Evolutionary conservation across 306 rosid genomes (phyloP).

Genomic region (Rosa chinensis): DNA sequence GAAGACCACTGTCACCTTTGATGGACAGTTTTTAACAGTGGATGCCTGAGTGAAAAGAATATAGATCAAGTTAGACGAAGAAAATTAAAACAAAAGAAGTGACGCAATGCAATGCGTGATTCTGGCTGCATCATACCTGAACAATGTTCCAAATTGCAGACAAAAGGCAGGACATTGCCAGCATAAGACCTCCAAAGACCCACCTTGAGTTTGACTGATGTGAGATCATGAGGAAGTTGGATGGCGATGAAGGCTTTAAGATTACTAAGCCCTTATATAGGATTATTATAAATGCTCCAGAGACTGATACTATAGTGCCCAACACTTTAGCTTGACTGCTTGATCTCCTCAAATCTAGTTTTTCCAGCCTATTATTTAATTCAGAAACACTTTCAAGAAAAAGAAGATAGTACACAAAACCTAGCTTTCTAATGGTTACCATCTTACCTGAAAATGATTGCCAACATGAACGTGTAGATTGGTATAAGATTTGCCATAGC

Average conservation of each 20-base stretch:
- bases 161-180: slow-evolving; percentile 19
- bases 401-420: too few species aligned
- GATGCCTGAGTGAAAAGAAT: slow-evolving; percentile 3
- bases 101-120: too few species aligned
- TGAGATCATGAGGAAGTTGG: background rate
- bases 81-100: too few species aligned
- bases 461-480: slow-evolving; percentile 11
- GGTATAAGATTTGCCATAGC: slow-evolving; percentile 22
- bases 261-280: slow-evolving; percentile 16
- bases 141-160: too few species aligned
- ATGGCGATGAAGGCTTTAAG: background rate
- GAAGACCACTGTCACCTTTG: background rate
- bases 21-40: background rate
- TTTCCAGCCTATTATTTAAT: slow-evolving; percentile 9
- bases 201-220: slow-evolving; percentile 5
- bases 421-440: too few species aligned
- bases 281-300: slow-evolving; percentile 9
- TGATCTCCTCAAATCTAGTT: background rate
- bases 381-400: background rate
- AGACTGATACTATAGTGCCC: slow-evolving; percentile 14
- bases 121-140: too few species aligned
- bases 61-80: too few species aligned
- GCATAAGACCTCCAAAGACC: slow-evolving; percentile 25
- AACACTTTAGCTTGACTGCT: slow-evolving; percentile 10
- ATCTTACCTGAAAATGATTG: slow-evolving; percentile 15